Percentiles rank a stretch among this genome's conserved stretches.
Evolutionary conservation across 2,329 filamentous ascomycete genomes (phyloP).

Genomic region (Xylaria sp.): DNA sequence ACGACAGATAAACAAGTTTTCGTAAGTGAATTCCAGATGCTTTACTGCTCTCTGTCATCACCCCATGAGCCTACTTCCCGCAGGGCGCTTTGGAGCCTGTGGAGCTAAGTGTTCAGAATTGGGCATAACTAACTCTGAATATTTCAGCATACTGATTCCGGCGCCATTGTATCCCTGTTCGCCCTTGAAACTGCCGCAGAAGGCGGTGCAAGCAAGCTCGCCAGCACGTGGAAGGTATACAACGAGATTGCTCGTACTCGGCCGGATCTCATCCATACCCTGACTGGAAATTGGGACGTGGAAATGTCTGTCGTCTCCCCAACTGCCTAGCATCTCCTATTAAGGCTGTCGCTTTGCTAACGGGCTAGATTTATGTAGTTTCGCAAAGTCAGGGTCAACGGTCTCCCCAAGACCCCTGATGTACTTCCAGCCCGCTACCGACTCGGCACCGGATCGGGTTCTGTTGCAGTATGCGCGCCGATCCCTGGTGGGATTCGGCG

Average conservation of each 20-base stretch:
- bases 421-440: constrained; percentile 55
- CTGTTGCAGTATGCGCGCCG: constrained; percentile 64
- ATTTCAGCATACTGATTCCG: constrained; percentile 63
- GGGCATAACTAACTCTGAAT: too few species aligned
- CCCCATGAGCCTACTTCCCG: too few species aligned
- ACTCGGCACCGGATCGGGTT: constrained; percentile 52
- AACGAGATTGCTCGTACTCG: constrained; percentile 62
- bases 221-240: constrained; percentile 62
- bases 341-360: constrained; percentile 48
- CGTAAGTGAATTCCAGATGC: too few species aligned
- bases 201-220: constrained; percentile 61
- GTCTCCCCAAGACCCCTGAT: constrained; percentile 56
- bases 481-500: constrained; percentile 60
- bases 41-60: too few species aligned
- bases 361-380: constrained; percentile 40
- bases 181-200: constrained; percentile 54
- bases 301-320: constrained; percentile 43
- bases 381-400: constrained; percentile 49
- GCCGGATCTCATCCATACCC: constrained; percentile 61
- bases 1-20: constrained; percentile 65
- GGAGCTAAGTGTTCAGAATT: too few species aligned
- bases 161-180: constrained; percentile 63
- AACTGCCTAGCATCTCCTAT: not conserved
- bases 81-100: too few species aligned
- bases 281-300: constrained; percentile 55